These are phyloP conservation scores for Talaromyces pinophilus DNA, from an alignment of 2,329 filamentous ascomycete species.

Conservation along the genomic window DNA sequence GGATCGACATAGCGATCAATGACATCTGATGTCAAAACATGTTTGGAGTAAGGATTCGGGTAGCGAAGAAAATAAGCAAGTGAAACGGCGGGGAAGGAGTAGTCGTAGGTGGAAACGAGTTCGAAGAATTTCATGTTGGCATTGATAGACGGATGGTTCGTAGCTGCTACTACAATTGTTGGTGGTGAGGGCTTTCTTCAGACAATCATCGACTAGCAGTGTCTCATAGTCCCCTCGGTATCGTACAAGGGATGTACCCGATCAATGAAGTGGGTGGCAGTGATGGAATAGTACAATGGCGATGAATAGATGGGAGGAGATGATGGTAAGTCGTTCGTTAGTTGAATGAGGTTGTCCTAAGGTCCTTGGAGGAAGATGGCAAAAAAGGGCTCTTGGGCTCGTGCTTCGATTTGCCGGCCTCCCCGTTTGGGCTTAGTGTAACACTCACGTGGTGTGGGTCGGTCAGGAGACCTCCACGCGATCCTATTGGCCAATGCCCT, in stretches of 20 bases:
- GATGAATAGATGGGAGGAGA: background rate
- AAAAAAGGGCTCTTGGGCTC: slow-evolving; percentile 19
- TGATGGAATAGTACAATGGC: background rate
- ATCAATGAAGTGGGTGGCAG: background rate
- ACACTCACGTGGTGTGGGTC: slow-evolving; percentile 8
- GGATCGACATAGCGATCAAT: slow-evolving; percentile 64
- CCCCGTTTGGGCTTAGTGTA: background rate
- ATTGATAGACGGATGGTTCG: background rate
- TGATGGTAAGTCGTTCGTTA: background rate
- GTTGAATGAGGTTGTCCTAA: background rate
- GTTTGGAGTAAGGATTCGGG: slow-evolving; percentile 65
- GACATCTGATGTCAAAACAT: slow-evolving; percentile 67
- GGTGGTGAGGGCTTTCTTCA: slow-evolving; percentile 1
- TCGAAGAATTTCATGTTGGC: slow-evolving; percentile 55
- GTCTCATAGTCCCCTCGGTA: slow-evolving; percentile 10
- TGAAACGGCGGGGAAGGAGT: slow-evolving; percentile 65
- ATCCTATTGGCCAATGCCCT: slow-evolving; percentile 9
- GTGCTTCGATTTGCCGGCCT: slow-evolving; percentile 16
- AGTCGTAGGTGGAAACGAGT: slow-evolving; percentile 62
- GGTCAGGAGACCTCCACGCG: background rate
- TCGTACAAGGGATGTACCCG: background rate
- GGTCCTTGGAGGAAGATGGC: slow-evolving; percentile 9
- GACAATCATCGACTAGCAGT: slow-evolving; percentile 13
- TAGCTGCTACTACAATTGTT: slow-evolving; percentile 6
- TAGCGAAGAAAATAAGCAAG: slow-evolving; percentile 70